A percentile compares a stretch with the other conserved stretches of the same genome.
These are phyloP conservation scores for Dioszegia aurantiaca DNA, from an alignment of 768 basidiomycete species.

Conservation along the genomic window DNA sequence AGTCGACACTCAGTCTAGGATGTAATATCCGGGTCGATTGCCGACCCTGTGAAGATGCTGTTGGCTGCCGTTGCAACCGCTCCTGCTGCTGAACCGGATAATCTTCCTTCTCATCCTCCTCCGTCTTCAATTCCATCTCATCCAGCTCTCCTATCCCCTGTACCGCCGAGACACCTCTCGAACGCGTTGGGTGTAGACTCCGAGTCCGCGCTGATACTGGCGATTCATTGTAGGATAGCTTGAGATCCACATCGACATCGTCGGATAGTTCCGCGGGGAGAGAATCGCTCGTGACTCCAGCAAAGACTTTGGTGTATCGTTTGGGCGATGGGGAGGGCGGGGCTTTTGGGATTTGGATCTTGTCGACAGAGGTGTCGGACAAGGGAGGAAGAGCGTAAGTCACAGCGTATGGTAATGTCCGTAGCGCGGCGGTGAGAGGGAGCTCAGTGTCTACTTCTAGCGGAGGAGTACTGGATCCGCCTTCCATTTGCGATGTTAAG, in stretches of 20 bases:
- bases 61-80: no score
- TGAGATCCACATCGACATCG: conserved; percentile 15
- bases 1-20: background rate
- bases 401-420: background rate
- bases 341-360: background rate
- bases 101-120: no score
- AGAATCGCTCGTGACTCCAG: conserved; percentile 9
- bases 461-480: background rate
- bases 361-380: background rate
- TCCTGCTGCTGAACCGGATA: no score
- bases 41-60: no score
- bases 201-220: background rate
- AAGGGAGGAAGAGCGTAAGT: background rate
- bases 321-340: background rate
- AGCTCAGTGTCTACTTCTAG: background rate
- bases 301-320: conserved; percentile 17
- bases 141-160: background rate
- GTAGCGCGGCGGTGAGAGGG: background rate
- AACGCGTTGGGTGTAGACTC: no score
- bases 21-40: no score
- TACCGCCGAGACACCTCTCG: no score
- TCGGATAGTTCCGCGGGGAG: conserved; percentile 22
- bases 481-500: background rate
- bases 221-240: background rate
- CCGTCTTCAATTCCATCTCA: background rate